These are phyloP conservation scores for Zygnema circumcarinatum DNA, from an alignment of 139 green algal genomes.

Conservation along the genomic window DNA sequence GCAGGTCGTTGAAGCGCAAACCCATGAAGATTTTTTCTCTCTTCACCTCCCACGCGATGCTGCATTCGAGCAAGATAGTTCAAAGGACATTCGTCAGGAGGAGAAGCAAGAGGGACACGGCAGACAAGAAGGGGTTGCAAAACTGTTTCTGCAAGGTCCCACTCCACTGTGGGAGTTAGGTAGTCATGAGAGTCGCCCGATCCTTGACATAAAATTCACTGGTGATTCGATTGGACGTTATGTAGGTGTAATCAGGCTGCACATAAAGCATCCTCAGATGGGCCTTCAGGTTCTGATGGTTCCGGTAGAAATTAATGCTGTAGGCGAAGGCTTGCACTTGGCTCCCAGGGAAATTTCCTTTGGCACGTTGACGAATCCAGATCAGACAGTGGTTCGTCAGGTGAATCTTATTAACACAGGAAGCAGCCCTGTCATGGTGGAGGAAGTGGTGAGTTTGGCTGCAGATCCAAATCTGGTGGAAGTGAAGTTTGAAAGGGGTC, in stretches of 20 bases:
- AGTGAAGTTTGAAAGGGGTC: slow-evolving; percentile 43
- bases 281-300: slow-evolving; percentile 27
- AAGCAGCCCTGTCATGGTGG: background rate
- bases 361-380: slow-evolving; percentile 43
- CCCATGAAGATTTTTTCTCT: slow-evolving; percentile 9
- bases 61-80: background rate
- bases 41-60: background rate
- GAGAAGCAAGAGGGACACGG: background rate
- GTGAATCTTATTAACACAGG: slow-evolving; percentile 11
- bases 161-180: background rate
- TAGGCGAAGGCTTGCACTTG: slow-evolving; percentile 31
- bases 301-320: slow-evolving; percentile 46
- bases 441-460: slow-evolving; percentile 8
- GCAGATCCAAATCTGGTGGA: slow-evolving; percentile 41
- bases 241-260: background rate
- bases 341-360: slow-evolving; percentile 36
- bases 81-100: background rate
- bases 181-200: background rate
- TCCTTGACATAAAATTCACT: slow-evolving; percentile 13
- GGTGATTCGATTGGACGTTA: background rate
- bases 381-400: background rate
- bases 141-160: background rate
- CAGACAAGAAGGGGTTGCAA: background rate
- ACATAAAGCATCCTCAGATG: background rate
- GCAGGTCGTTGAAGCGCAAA: background rate